phyloP scores from a whole-genome alignment of 352 stramenopile species.

The Phytophthora palmivora region DNA sequence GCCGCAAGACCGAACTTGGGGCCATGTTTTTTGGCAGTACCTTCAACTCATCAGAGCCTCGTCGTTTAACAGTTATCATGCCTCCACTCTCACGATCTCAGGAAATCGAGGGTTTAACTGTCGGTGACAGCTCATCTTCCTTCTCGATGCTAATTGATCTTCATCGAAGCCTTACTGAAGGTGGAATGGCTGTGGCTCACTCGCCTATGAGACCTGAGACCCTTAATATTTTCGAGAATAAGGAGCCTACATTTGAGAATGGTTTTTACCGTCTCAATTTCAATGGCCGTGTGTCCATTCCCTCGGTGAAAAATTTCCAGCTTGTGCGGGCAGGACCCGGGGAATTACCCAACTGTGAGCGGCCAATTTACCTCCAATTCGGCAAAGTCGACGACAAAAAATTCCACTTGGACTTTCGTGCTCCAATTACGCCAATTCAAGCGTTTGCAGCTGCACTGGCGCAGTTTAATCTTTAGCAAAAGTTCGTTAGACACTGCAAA shows the following conservation, averaged over 20 bases:
- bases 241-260: slow-evolving; percentile 77
- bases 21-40: slow-evolving; percentile 70
- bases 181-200: slow-evolving; percentile 32
- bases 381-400: slow-evolving; percentile 83
- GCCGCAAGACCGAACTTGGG: slow-evolving; percentile 76
- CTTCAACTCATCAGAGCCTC: slow-evolving; percentile 57
- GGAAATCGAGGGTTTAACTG: slow-evolving; percentile 56
- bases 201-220: slow-evolving; percentile 24
- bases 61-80: slow-evolving; percentile 52
- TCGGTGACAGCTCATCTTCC: slow-evolving; percentile 47
- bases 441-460: slow-evolving; percentile 71
- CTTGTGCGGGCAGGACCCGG: slow-evolving; percentile 37
- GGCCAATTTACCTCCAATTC: slow-evolving; percentile 70
- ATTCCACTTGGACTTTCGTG: slow-evolving; percentile 83
- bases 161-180: slow-evolving; percentile 31
- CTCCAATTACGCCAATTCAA: slow-evolving; percentile 77
- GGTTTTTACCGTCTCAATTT: slow-evolving; percentile 87
- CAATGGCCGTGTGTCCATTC: slow-evolving; percentile 75
- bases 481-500: too few species aligned
- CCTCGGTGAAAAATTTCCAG: slow-evolving; percentile 87
- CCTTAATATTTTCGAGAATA: slow-evolving; percentile 72
- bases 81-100: slow-evolving; percentile 56
- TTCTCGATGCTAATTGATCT: slow-evolving; percentile 71
- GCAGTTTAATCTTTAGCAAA: slow-evolving; percentile 66
- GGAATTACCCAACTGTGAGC: slow-evolving; percentile 16